phyloP scores from a whole-genome alignment of 164 flowering plant genomes.

The Vitis rupestris region DNA sequence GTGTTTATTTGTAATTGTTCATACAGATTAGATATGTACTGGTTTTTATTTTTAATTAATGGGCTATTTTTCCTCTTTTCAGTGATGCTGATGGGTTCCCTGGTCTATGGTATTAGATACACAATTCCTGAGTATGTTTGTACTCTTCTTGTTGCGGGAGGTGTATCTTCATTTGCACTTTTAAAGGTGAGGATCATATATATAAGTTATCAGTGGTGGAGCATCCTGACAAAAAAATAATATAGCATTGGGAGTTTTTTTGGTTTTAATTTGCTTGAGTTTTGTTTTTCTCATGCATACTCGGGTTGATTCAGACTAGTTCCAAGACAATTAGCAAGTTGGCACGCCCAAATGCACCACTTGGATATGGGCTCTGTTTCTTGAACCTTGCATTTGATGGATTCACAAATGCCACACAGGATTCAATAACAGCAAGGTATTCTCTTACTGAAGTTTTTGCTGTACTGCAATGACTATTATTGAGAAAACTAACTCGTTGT shows the following conservation, averaged over 20 bases:
- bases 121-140: constrained; percentile 84
- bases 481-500: no score
- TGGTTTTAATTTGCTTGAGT: background rate
- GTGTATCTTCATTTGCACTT: constrained; percentile 91
- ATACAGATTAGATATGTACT: no score
- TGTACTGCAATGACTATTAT: background rate
- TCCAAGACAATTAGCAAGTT: constrained; percentile 93
- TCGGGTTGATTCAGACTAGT: constrained; percentile 66
- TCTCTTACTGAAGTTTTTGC: background rate
- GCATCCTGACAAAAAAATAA: no score
- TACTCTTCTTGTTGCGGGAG: constrained; percentile 97
- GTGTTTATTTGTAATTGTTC: background rate
- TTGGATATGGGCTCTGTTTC: constrained; percentile 93
- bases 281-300: background rate
- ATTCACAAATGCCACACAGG: constrained; percentile 97
- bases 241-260: background rate
- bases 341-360: constrained; percentile 95
- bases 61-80: constrained; percentile 23
- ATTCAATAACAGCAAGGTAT: constrained; percentile 84
- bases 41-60: background rate
- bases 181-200: constrained; percentile 54
- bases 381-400: constrained; percentile 95
- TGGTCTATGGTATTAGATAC: constrained; percentile 87
- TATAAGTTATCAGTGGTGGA: background rate
- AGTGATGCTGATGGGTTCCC: constrained; percentile 96